Base-by-base conservation (phyloP, 2,329 filamentous ascomycete species). In the Arthroderma sp. region DNA sequence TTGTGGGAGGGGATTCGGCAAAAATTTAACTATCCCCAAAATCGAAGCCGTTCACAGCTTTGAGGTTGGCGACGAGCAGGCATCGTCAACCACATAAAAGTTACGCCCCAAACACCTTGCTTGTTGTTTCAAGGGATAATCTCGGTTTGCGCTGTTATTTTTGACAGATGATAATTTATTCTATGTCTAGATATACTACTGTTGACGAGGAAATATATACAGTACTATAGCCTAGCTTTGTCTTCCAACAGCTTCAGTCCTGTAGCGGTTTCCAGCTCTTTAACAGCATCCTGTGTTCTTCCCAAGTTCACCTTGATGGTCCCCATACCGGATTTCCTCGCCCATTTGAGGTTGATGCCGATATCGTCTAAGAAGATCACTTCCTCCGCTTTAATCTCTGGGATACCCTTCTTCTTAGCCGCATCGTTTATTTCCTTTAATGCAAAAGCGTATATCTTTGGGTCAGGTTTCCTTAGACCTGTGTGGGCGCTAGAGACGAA, bases 301-400 rank as follows among this genome's bases (percentile, higher is more conserved):
- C 88, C 88, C 29, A 96, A 66, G 6, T 75, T 69, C 1, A 96
- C 91, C 65, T 89, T 94, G 52, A 96, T 74, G 0, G 89, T 96
- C 45, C 73, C 66, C 61, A 96, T 81, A 0, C 89, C 89, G 22
- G 79, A 68, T 40, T 72, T 73, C 63, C 73, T 83, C 1, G 80
- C 91, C 38, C 74, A 81, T 69, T 88, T 91, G 47, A 96, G 63
- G 60, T 98, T 98, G 64, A 88, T 80, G 1, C 91, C 91, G 60
- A 98, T 94, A 56, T 95, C 88, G 60, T 95, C 91, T 41, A 95
- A 65, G 60, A 98, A 98, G 4, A 94, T 65, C 38, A 95, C 70
- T 45, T 95, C 86, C 0, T 68, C 67, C 0, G 82, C 66, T 45
- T 66, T 62, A 6, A 93, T 68, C 0, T 72, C 36, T 10, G 61